Evolutionary conservation across 2,329 filamentous ascomycete species (phyloP), one percentile per base, ranked within the genome.

Genomic region (Aspergillus jensenii): DNA sequence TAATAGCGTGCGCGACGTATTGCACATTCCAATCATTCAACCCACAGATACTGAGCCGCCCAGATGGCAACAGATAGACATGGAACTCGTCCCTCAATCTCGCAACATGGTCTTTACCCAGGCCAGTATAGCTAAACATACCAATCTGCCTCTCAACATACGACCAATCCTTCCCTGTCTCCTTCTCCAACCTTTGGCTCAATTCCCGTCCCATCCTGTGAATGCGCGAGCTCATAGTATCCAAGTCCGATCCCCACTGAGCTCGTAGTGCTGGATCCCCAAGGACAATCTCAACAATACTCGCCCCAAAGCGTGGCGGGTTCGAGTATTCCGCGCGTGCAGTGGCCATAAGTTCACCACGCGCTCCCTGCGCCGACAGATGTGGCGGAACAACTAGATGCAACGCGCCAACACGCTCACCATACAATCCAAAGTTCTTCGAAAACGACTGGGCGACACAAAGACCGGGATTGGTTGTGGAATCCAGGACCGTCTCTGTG

Each of bases 391-490:
- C 66, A 21, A 77, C 71, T 50, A 76, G 71, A 80, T 98, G 93
- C 84, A 97, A 96, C 78, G 90, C 93, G 58, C 95, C 93, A 37
- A 92, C 91, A 65, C 93, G 91, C 84, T 98, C 91, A 68, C 93
- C 93, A 73, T 99, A 98, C 25, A 99, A 85, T 64, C 93, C 93
- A 73, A 85, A 82, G 68, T 80, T 84, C 74, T 87, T 87, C 14
- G 84, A 82, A 66, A 86, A 87, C 3, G 83, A 86, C 70, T 84
- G 78, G 45, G 82, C 83, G 6, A 87, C 76, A 35, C 80, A 80
- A 47, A 82, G 77, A 65, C 85, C 82, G 59, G 96, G 93, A 78
- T 93, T 91, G 1, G 69, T 70, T 62, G 71, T 71, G 76, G 93
- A 86, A 71, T 92, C 88, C 66, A 96, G 84, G 0, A 43, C 8